Evolutionary conservation across 768 basidiomycete genomes (phyloP).

Genomic region (Rhizopogon sp.): DNA sequence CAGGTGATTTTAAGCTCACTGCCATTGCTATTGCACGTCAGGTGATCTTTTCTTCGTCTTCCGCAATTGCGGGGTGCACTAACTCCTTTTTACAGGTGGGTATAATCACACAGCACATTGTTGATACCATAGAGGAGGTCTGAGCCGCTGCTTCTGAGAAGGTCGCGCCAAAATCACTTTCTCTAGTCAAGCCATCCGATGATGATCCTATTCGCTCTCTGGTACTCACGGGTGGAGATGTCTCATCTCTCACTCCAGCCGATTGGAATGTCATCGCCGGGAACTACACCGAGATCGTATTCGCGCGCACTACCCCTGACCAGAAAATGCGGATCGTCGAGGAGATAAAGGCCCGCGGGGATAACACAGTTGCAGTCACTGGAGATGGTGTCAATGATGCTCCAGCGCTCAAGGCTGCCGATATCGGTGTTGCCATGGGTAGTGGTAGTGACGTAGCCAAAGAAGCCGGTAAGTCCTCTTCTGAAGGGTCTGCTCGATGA

Average conservation of each 20-base stretch:
- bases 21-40: constrained; percentile 40
- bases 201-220: constrained; percentile 29
- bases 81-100: constrained; percentile 21
- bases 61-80: too few species aligned
- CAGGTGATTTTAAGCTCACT: constrained; percentile 43
- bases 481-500: constrained; percentile 8
- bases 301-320: constrained; percentile 43
- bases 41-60: too few species aligned
- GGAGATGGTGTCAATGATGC: constrained; percentile 48
- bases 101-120: constrained; percentile 28
- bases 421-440: constrained; percentile 44
- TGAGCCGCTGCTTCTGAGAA: constrained; percentile 13
- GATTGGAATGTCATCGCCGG: constrained; percentile 31
- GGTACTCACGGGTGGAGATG: constrained; percentile 34
- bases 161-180: constrained; percentile 6
- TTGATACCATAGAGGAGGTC: constrained; percentile 21
- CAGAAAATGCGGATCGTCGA: constrained; percentile 48
- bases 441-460: constrained; percentile 37
- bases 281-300: constrained; percentile 34
- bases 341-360: constrained; percentile 35
- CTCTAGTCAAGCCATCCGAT: constrained; percentile 24
- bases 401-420: constrained; percentile 37
- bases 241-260: constrained; percentile 20
- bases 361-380: constrained; percentile 37
- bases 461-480: constrained; percentile 35